Evolutionary conservation across 805 yeast genomes (phyloP).

Genomic region (Myxozyma neotropica): DNA sequence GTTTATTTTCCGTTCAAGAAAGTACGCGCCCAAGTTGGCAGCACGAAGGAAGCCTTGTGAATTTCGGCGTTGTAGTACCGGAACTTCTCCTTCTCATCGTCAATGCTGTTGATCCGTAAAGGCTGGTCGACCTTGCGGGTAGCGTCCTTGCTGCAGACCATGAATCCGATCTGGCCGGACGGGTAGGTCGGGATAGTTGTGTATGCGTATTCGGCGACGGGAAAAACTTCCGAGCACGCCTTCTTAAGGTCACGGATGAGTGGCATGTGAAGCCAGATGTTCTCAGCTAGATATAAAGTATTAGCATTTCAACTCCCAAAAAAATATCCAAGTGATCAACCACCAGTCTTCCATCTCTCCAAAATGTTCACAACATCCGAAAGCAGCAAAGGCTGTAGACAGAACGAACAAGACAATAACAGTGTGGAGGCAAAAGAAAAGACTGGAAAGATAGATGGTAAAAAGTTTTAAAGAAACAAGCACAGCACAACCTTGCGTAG

Average conservation of each 20-base stretch:
- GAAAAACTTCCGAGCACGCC: constrained; percentile 83
- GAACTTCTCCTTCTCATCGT: constrained; percentile 65
- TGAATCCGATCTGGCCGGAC: constrained; percentile 96
- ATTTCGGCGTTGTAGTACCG: constrained; percentile 81
- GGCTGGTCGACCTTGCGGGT: constrained; percentile 68
- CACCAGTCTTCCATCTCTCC: not conserved
- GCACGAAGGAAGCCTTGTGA: constrained; percentile 84
- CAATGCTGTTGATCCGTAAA: constrained; percentile 61
- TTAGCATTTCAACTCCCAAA: not conserved
- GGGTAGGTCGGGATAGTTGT: constrained; percentile 96
- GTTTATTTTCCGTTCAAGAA: constrained; percentile 43
- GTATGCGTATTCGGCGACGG: constrained; percentile 86
- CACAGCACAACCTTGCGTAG: constrained; percentile 66
- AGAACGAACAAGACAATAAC: not conserved
- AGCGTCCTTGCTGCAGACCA: constrained; percentile 86
- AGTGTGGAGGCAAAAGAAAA: not conserved
- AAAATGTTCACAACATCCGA: not conserved
- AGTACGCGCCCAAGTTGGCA: constrained; percentile 86
- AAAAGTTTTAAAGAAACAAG: constrained; percentile 23
- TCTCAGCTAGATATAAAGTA: constrained; percentile 58
- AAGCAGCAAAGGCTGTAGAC: too few relatives aligned
- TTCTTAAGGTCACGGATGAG: constrained; percentile 79
- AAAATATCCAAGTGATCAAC: not conserved
- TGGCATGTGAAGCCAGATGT: constrained; percentile 87
- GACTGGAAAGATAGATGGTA: not conserved